Evolutionary conservation across 1,139 yeast genomes (phyloP), one percentile per base, ranked within the genome.

Genomic region (Geotrichum bryndzae): DNA sequence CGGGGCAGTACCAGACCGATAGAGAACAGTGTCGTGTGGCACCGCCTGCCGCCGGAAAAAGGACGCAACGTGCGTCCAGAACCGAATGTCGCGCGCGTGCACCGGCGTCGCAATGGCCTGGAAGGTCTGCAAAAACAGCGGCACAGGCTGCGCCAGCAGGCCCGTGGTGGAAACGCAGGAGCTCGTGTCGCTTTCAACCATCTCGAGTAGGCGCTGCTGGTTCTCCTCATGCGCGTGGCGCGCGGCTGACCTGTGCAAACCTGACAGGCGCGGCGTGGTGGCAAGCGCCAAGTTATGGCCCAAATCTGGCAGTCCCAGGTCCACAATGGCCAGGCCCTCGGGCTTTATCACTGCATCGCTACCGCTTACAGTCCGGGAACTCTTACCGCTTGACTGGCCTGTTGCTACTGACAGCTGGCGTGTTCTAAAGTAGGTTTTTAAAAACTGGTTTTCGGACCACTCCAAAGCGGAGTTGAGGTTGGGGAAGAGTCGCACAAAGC

Each of bases 401-500:
- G 6, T 15, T 15, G 8, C 23, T 2, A 46, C 23, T 46, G 23
- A 2, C 23, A n/a, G n/a, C 23, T 46, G 51, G 51, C 31, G 31
- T 35, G 29, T 15, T 10, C 6, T 51, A 18, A 51, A 82, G 74
- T 89, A 91, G 57, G 90, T 86, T 56, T 83, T 80, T 68, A 94
- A 80, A 69, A 91, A 90, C 67, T 88, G 86, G 74, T 94, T 92
- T 72, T 94, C 99, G 78, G 97, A 90, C 96, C 97, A 92, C 74
- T 94, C 98, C 59, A 94, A 79, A 0, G 97, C 97, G 65, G 88
- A 83, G 71, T 94, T 94, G 66, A 94, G 80, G 62, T 89, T 87
- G 63, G 82, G 82, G 71, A 88, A 89, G 51, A 89, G 78, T 67
- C 86, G 85, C 52, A 87, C 82, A 48, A 76, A 71, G 13, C 53